Evolutionary conservation across 2,329 filamentous ascomycete genomes (phyloP), one percentile per base, ranked within the genome.

Genomic region (Trichoderma brevicompactum): DNA sequence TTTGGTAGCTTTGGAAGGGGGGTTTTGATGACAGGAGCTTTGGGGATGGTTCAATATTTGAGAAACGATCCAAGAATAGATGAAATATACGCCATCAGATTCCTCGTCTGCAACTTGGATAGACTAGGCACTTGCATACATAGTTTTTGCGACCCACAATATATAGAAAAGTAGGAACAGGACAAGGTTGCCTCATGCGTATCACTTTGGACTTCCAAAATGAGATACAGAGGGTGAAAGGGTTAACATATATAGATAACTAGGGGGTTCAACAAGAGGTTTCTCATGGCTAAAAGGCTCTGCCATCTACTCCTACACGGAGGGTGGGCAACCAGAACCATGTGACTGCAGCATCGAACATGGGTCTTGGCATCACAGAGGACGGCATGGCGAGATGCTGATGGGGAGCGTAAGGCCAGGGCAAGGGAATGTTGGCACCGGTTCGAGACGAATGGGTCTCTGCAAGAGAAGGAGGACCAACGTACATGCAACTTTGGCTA

Each of bases 291-390:
- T 52, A 38, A 55, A 38, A 55, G 46, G 59, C 48, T 43, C 12
- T 28, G 48, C 41, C 28, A 10, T 43, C 59, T 34, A 40, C 48
- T 53, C 46, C 46, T 43, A 41, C 38, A 44, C 38, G 48, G 59
- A 62, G 59, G 50, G 60, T 64, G 60, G 52, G 60, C 28, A 13
- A 38, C 52, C 17, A 28, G 32, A 50, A 54, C 41, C 60, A 41
- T 64, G 60, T 55, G 60, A 64, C 41, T 41, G 60, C 60, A 28
- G 41, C 50, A 64, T 32, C 10, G 12, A 53, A 62, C 59, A 43
- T 58, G 59, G 59, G 59, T 49, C 48, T 62, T 43, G 46, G 48
- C 48, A 62, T 62, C 38, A 50, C 38, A 52, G 48, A 44, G 28
- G 13, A 38, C 17, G 34, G 28, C 3, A 23, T 46, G 15, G 32